Evolutionary conservation across 192 early-diverging fungal species (phyloP), one percentile per base, ranked within the genome.

Genomic region (Gonapodya prolifera): DNA sequence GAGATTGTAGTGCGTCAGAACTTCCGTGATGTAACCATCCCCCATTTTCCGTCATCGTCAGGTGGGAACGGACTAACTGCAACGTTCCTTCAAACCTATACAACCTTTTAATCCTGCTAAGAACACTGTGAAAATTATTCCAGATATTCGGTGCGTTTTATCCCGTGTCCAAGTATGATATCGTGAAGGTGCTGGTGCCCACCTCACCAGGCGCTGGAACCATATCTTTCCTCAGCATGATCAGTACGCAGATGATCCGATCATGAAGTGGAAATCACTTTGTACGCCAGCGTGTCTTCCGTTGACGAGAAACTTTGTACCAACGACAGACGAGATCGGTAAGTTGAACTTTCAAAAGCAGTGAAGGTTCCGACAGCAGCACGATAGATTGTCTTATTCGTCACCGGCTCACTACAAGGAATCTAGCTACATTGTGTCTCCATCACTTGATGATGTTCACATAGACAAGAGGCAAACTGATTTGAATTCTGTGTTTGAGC

Each of bases 281-380:
- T 92, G 89, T 76, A 95, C 94, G 13, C 97, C 97, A 0, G 97
- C 96, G 16, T 95, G 93, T 79, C 82, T 99, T 35, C 97, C 97
- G 2, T 81, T 99, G 61, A 96, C 95, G 0, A 96, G 93, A 0
- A 93, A 97, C 78, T 95, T 87, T 71, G 91, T 91, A 75, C 92
- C 91, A 16, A 84, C 92, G 1, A 78, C 76, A 1, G 89, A 93
- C 74, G 91, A 96, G 75, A 82, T 96, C 0, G 77, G 79, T 34
- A 80, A 84, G 2, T 61, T 16, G 23, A 61, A 61, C 45, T n/a
- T 23, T 23, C 45, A 61, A 61, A 61, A 16, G 23, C 45, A 8
- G 45, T 61, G 8, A 23, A 16, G 8, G 45, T 61, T 61, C 23
- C 45, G 45, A 61, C 8, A 61, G 45, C 23, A 23, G 45, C 23